Base-by-base conservation (phyloP, 495 filamentous ascomycete species). In the Penicillium diatomitis region DNA sequence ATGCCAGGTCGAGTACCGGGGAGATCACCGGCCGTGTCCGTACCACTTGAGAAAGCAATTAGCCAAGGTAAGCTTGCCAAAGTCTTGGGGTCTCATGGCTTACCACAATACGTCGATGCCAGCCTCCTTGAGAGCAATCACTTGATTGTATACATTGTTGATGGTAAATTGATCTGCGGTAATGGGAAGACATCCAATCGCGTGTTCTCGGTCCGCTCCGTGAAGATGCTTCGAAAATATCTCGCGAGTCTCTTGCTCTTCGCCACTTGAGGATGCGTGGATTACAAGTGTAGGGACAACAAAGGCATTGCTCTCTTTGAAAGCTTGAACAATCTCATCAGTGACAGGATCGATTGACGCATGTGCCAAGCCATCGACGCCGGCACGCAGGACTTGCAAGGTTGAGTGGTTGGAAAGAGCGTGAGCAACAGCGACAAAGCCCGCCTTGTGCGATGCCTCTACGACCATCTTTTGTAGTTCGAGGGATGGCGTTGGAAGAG, bases 261-360 rank as follows among this genome's bases (percentile, higher is more conserved):
- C 42, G 4, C 47, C 51, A 11, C 47, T 49, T 5, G 40, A 46
- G 10, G 46, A 49, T 27, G 51, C 41, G 5, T 54, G 36, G 0
- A 49, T 37, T 3, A 34, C 51, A 4, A 54, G 42, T 27, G 46
- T 49, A 8, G 37, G 46, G 7, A 46, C 46, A 11, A 54, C 31
- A 10, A 54, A 54, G 2, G 51, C 51, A 30, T 54, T 54, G 29
- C 49, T 54, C 7, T 49, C 41, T 37, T 53, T 48, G 35, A 48
- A 53, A 3, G 51, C 51, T 8, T 53, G 34, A 37, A 49, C 27
- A 4, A 53, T 28, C 7, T 48, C 30, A 2, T 53, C 51, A 10
- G 27, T 47, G 39, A 52, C 44, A 4, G 50, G 51, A 0, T 53
- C 46, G 12, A 54, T 46, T 10, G 51, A 44, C 30, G 37, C 47